phyloP scores from a whole-genome alignment of 2,329 filamentous ascomycete species.

The Arthrobotrys sinensis region DNA sequence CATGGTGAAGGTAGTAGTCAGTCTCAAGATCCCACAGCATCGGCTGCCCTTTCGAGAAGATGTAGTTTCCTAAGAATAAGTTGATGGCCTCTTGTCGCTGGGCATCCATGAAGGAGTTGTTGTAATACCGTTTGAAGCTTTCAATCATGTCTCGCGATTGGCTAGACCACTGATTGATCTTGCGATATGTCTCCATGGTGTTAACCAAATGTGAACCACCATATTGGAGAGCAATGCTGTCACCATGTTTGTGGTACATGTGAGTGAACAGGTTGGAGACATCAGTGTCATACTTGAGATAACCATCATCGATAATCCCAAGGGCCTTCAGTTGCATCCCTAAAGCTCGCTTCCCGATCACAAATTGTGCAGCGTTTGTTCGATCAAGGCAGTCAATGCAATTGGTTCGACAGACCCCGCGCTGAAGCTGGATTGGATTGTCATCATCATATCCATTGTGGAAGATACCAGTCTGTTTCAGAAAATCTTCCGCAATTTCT shows the following conservation, averaged over 20 bases:
- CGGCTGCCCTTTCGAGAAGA: conserved; percentile 86
- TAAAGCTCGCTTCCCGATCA: conserved; percentile 93
- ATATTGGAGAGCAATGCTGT: conserved; percentile 97
- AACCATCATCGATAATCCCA: conserved; percentile 84
- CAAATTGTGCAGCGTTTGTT: conserved; percentile 97
- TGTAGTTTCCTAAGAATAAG: conserved; percentile 95
- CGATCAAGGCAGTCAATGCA: conserved; percentile 98
- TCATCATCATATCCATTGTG: conserved; percentile 85
- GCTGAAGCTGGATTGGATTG: conserved; percentile 80
- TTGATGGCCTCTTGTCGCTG: conserved; percentile 99
- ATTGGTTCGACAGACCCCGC: conserved; percentile 93
- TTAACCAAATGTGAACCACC: conserved; percentile 98
- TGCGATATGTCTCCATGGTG: conserved; percentile 98
- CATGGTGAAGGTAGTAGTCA: conserved; percentile 96
- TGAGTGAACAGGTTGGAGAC: conserved; percentile 96
- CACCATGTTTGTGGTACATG: conserved; percentile 98
- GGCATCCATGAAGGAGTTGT: conserved; percentile 98
- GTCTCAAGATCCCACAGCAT: conserved; percentile 97
- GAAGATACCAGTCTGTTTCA: conserved; percentile 91
- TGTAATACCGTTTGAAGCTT: conserved; percentile 98
- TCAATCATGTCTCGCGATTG: conserved; percentile 99
- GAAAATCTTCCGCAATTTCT: conserved; percentile 87
- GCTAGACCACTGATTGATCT: conserved; percentile 98
- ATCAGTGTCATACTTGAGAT: conserved; percentile 93
- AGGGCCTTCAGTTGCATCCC: conserved; percentile 93